phyloP scores from a whole-genome alignment of 2,329 filamentous ascomycete species.

The Macrophomina pseudophaseolina region DNA sequence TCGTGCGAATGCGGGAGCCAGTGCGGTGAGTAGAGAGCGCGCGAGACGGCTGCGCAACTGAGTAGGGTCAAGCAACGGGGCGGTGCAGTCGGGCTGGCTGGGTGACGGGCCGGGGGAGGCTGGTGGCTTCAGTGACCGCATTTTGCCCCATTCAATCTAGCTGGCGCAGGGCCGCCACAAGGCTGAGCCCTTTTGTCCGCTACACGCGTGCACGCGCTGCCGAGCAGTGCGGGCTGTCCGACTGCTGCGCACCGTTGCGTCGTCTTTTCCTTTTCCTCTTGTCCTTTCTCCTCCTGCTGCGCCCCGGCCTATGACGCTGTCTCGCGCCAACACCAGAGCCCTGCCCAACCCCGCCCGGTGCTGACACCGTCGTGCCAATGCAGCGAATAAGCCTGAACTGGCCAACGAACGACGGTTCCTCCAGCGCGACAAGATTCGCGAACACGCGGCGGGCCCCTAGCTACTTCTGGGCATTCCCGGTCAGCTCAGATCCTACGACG shows the following conservation, averaged over 20 bases:
- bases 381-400: background rate
- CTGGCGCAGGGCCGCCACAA: constrained; percentile 17
- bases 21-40: constrained; percentile 18
- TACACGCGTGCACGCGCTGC: background rate
- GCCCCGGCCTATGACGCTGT: constrained; percentile 1
- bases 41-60: constrained; percentile 3
- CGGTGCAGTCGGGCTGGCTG: constrained; percentile 18
- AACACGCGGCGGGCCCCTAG: background rate
- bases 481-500: background rate
- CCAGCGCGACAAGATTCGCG: background rate
- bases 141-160: constrained; percentile 16
- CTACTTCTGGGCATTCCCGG: background rate
- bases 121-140: background rate
- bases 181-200: background rate
- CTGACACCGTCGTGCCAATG: background rate
- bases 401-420: background rate
- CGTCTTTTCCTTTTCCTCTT: background rate
- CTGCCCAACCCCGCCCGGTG: constrained; percentile 8
- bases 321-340: background rate
- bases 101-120: background rate
- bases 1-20: background rate
- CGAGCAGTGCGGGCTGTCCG: background rate
- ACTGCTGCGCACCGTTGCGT: background rate
- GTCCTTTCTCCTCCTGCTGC: background rate
- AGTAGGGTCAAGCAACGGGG: constrained; percentile 7